A percentile compares a stretch with the other conserved stretches of the same genome.
phyloP scores from a whole-genome alignment of 2,329 filamentous ascomycete species.

The Cercospora citrullina region DNA sequence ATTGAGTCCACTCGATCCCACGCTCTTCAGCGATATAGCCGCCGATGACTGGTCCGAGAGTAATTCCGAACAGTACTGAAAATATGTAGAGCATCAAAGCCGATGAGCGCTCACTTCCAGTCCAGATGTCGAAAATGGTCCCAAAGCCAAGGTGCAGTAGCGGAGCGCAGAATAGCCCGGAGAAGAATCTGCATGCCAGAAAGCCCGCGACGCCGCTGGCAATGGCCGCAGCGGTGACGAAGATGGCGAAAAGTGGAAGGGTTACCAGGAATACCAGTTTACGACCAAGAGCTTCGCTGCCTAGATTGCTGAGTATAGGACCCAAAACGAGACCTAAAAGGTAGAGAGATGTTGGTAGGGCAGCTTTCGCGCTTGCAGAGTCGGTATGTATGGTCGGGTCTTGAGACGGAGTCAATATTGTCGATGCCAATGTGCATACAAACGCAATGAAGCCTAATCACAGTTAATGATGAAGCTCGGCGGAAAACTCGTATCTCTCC shows the following conservation, averaged over 20 bases:
- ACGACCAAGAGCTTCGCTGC: conserved; percentile 69
- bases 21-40: conserved; percentile 43
- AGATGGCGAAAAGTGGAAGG: conserved; percentile 62
- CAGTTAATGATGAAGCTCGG: background rate
- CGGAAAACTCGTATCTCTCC: conserved; percentile 40
- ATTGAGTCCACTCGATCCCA: conserved; percentile 44
- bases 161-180: conserved; percentile 37
- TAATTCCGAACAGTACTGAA: conserved; percentile 41
- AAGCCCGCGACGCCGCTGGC: conserved; percentile 67
- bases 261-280: conserved; percentile 68
- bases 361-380: conserved; percentile 53
- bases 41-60: conserved; percentile 45
- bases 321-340: conserved; percentile 65
- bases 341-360: conserved; percentile 60
- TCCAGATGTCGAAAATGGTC: conserved; percentile 42
- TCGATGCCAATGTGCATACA: conserved; percentile 24
- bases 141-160: conserved; percentile 42
- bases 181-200: conserved; percentile 62
- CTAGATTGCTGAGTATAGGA: conserved; percentile 63
- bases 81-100: conserved; percentile 38
- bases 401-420: conserved; percentile 21
- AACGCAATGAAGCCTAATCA: conserved; percentile 1
- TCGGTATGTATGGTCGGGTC: conserved; percentile 47
- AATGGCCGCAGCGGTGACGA: conserved; percentile 46
- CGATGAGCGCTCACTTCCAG: conserved; percentile 33